Evolutionary conservation across 495 filamentous ascomycete genomes (phyloP).

Genomic region (Penicillium mononematosum): DNA sequence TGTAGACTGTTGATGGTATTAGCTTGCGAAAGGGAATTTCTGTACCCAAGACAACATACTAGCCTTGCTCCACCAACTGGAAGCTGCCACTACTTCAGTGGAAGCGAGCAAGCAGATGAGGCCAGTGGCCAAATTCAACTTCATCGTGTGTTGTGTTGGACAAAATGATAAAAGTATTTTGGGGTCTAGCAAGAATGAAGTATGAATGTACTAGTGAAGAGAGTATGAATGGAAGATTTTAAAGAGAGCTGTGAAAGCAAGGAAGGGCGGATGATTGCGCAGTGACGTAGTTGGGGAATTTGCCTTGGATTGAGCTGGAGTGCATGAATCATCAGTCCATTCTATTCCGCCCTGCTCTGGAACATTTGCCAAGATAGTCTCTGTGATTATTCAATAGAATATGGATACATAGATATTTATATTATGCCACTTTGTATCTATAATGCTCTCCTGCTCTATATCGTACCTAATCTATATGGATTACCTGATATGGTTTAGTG

Average conservation of each 20-base stretch:
- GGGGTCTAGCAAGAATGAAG: not conserved
- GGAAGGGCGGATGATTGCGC: conserved; percentile 36
- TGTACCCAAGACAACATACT: conserved; percentile 51
- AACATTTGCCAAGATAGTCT: no score
- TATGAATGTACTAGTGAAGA: not conserved
- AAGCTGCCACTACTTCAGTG: conserved; percentile 63
- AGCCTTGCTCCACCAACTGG: conserved; percentile 79
- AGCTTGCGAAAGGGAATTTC: conserved; percentile 1
- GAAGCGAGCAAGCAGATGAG: conserved; percentile 68
- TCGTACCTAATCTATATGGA: no score
- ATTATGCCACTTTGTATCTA: no score
- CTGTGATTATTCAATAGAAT: no score
- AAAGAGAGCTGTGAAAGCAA: conserved; percentile 2
- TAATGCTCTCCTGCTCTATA: no score
- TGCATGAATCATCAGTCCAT: conserved; percentile 33
- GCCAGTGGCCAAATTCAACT: conserved; percentile 63
- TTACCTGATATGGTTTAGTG: no score
- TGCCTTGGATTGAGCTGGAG: conserved; percentile 18
- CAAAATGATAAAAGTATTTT: not conserved
- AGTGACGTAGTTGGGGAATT: conserved; percentile 45
- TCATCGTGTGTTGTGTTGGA: conserved; percentile 55
- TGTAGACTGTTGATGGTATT: conserved; percentile 67
- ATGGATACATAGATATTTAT: no score
- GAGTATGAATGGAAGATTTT: not conserved
- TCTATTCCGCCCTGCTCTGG: not conserved